Evolutionary conservation across 2,329 filamentous ascomycete species (phyloP), one percentile per base, ranked within the genome.

Genomic region (Verruconis gallopava): DNA sequence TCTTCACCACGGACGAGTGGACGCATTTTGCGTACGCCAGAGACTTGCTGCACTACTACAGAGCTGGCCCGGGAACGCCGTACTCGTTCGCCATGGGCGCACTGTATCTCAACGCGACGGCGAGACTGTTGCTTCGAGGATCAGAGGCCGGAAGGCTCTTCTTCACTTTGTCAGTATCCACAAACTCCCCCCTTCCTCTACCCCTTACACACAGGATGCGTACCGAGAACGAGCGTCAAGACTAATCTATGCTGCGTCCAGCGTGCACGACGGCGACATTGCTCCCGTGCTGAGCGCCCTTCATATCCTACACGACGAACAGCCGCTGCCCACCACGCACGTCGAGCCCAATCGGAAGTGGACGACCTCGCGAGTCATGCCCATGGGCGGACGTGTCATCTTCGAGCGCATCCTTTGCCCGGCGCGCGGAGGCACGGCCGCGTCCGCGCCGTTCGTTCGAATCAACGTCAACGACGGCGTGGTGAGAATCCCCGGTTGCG

Each of bases 201-300:
- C n/a, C n/a, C n/a, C n/a, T n/a, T n/a, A n/a, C n/a, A n/a, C n/a
- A n/a, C n/a, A n/a, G n/a, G n/a, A n/a, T n/a, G n/a, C n/a, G n/a
- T n/a, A n/a, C n/a, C n/a, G 2, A 9, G 25, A 30, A 30, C n/a
- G n/a, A n/a, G n/a, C 5, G 18, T 42, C 3, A 19, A 6, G 25
- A 6, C 21, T n/a, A 21, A 40, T 25, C 19, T 18, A n/a, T 14
- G n/a, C n/a, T 9, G 4, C 4, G 15, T 22, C 21, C 33, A 63
- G 61, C 48, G 72, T 72, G 3, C 73, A 77, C 45, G 73, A 77
- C 48, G 71, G 70, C 22, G 73, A 76, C 46, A 72, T 77, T 17
- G 62, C 71, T 2, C 71, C 71, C 2, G 64, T 75, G 51, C 54
- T 76, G 13, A 61, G 70, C 3, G 65, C 71, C 0, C 58, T 76